Evolutionary conservation across 495 filamentous ascomycete species (phyloP), one percentile per base, ranked within the genome.

Genomic region (Trichocladium antarcticum): DNA sequence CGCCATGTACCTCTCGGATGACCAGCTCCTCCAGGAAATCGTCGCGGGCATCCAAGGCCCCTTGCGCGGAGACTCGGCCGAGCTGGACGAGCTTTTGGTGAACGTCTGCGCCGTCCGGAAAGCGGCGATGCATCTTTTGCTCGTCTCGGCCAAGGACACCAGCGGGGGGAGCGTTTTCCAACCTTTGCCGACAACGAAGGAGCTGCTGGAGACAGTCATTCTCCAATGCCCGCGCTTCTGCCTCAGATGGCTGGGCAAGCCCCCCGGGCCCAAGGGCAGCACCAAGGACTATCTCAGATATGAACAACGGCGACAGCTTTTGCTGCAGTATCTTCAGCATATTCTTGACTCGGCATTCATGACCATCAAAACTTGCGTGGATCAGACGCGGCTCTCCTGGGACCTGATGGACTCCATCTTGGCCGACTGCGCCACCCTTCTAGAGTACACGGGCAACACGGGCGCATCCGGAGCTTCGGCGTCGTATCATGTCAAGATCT

Each of bases 31-130:
- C 1, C 62, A 65, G 5, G 62, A 69, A 38, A 72, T 81, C 0
- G 48, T 84, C 12, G 74, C 77, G 8, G 68, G 65, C 9, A 57
- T 81, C 24, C 68, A 72, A 43, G 68, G 79, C n/a, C 70, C 77
- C 0, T 58, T 87, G 12, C 75, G 78, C 48, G 85, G 85, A 1
- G 81, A 77, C 12, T 61, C 71, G 4, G 58, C 60, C 10, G 83
- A 86, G 45, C 61, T 89, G n/a, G 83, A 88, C 53, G 82, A 85
- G 27, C 67, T 89, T 1, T 60, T 88, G 12, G 64, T 72, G 12
- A 81, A 79, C 49, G 68, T 85, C n/a, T 80, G 76, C 21, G 70
- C 66, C 32, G 69, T 81, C 20, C 76, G 84, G 51, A 83, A 79
- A 55, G 61, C 77, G 15, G 73, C 76, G 0, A 74, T 82, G 52